Evolutionary conservation across 495 filamentous ascomycete species (phyloP), one percentile per base, ranked within the genome.

Genomic region (Penicillium paradoxum): DNA sequence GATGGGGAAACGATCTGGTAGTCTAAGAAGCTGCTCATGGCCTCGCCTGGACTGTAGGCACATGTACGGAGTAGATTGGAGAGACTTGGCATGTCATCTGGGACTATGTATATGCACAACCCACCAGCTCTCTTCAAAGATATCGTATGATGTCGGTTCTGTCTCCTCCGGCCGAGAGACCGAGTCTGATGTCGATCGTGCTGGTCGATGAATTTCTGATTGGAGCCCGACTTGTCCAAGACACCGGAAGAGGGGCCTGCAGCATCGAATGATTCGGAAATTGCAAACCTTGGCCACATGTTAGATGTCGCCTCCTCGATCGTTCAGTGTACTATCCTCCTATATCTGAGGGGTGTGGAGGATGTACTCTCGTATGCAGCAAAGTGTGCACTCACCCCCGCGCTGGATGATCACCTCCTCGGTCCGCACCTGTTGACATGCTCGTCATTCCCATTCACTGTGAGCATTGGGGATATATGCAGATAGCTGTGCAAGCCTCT

Each of bases 101-200:
- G 6, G 22, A 9, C 18, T 29, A 44, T 18, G 18, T 29, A n/a
- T n/a, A n/a, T n/a, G n/a, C n/a, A n/a, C n/a, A n/a, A n/a, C n/a
- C n/a, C n/a, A n/a, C n/a, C n/a, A n/a, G n/a, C n/a, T n/a, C n/a
- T n/a, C n/a, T n/a, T n/a, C n/a, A n/a, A n/a, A 32, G 25, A 27
- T 27, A 27, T 27, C 57, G 50, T 64, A 61, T 49, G 58, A 61
- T 48, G 24, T 51, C 58, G 58, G 61, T 18, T 29, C 14, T 6
- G 14, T 6, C 32, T 17, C 45, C 6, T 57, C 60, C 61, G 52
- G 42, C 51, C 22, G 39, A 51, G 27, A 36, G 51, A 32, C 54
- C 54, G 57, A 63, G 17, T 43, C 49, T 36, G 27, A 30, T 17
- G 42, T 22, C 15, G 5, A 15, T 46, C 38, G 29, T 45, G 38